A percentile compares a stretch with the other conserved stretches of the same genome.
Conservation (phyloP, 2,329 filamentous ascomycete genomes). For the Claviceps maximensis region DNA sequence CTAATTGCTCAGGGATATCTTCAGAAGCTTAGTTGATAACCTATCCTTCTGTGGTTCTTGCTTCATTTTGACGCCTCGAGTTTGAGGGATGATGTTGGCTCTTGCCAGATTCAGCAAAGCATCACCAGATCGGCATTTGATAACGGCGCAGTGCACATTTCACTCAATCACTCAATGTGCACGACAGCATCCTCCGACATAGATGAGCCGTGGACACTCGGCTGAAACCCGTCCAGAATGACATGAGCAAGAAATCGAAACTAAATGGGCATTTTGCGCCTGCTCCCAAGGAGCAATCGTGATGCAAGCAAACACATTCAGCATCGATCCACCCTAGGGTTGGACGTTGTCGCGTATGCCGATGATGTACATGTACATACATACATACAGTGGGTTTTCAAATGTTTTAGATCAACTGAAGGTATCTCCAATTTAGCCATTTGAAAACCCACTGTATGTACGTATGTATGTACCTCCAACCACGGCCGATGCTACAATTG, state of each 20-base stretch:
- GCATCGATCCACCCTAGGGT: too few species aligned
- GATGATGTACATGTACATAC: too few species aligned
- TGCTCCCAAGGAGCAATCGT: not conserved
- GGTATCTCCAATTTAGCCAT: too few species aligned
- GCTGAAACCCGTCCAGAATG: not conserved
- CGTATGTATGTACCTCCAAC: too few species aligned
- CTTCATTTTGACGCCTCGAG: not conserved
- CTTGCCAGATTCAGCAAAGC: not conserved
- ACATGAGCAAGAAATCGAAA: not conserved
- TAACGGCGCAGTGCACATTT: not conserved
- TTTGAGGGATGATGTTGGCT: not conserved
- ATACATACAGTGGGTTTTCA: too few species aligned
- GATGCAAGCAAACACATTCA: not conserved
- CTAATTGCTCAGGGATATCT: constrained; percentile 91
- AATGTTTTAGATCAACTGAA: too few species aligned
- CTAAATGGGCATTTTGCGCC: not conserved
- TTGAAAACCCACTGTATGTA: too few species aligned
- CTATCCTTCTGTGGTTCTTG: not conserved
- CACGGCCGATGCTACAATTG: not conserved
- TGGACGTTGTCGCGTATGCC: not conserved
- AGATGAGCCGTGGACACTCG: not conserved
- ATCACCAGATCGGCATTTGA: not conserved
- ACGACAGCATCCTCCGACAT: not conserved
- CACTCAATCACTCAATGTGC: not conserved
- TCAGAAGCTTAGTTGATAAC: constrained; percentile 70